Conservation (phyloP, 768 basidiomycete genomes). For the Mycena olivaceomarginata region DNA sequence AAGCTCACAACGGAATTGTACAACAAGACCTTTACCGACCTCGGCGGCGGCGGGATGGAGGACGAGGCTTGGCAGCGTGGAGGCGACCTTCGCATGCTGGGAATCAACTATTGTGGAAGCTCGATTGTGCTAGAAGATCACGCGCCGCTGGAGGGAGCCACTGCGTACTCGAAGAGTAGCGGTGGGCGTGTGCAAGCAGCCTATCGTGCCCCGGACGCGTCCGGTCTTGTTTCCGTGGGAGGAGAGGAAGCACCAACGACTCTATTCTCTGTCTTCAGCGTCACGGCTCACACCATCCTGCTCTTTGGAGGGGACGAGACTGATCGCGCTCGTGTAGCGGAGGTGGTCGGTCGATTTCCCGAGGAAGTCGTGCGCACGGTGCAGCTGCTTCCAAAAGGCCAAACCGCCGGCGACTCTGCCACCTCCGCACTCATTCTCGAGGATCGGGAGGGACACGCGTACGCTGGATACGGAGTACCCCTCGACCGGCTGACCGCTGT, state of each 20-base stretch:
- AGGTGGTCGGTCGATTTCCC: slow-evolving; percentile 1
- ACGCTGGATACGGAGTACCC: slow-evolving; percentile 30
- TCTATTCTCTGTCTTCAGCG: slow-evolving; percentile 54
- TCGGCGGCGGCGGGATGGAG: slow-evolving; percentile 15
- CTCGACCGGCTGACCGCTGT: slow-evolving; percentile 29
- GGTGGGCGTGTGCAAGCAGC: slow-evolving; percentile 51
- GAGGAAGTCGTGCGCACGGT: neutral
- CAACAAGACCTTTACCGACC: slow-evolving; percentile 45
- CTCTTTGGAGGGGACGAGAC: slow-evolving; percentile 48
- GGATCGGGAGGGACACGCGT: slow-evolving; percentile 43
- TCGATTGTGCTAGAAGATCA: slow-evolving; percentile 56
- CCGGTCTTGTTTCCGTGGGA: slow-evolving; percentile 45
- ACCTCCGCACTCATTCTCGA: slow-evolving; percentile 24
- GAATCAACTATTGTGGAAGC: slow-evolving; percentile 68
- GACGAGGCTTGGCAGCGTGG: slow-evolving; percentile 36
- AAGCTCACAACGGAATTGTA: slow-evolving; percentile 56
- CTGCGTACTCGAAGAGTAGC: slow-evolving; percentile 2
- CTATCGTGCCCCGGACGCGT: slow-evolving; percentile 60
- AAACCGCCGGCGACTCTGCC: neutral
- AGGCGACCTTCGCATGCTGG: slow-evolving; percentile 58
- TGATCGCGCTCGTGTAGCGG: neutral
- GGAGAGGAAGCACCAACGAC: slow-evolving; percentile 15
- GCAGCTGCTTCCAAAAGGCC: slow-evolving; percentile 4
- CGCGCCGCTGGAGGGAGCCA: neutral
- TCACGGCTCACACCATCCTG: slow-evolving; percentile 53